Evolutionary conservation across 495 filamentous ascomycete genomes (phyloP), one percentile per base, ranked within the genome.

Genomic region (Daldinia loculata): DNA sequence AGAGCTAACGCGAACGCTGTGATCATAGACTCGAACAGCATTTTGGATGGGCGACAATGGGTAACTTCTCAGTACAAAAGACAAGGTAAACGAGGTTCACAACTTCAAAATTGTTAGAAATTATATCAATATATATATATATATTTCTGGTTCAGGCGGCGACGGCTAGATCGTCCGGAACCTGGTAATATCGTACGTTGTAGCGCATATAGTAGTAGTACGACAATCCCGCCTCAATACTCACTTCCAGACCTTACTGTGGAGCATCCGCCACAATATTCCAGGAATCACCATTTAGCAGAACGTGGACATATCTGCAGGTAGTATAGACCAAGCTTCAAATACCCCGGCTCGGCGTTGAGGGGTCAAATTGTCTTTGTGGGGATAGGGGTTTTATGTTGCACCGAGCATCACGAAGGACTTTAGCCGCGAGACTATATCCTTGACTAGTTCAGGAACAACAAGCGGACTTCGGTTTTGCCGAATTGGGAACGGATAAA

Each of bases 11-110:
- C 70, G 45, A 74, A 68, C 8, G 74, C 48, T 3, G 75, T 41
- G 38, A 77, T 43, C 30, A 73, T 52, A 15, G 74, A 75, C 43
- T 75, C 59, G 52, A 76, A 61, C 45, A 77, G 56, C 78, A 81
- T 80, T 39, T 38, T 77, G 74, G 9, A 19, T 15, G 19, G 50
- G 29, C 29, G 5, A 2, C 0, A 41, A 30, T 26, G 14, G n/a
- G 14, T 4, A 52, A 7, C 38, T 43, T 0, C 1, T 14, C 17
- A 24, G 43, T 27, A 36, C 17, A 48, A 48, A 60, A 27, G 12
- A 24, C 24, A 7, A 34, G 30, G n/a, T 29, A 50, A 48, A 57
- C n/a, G 19, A 9, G 57, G 3, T 29, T 45, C 22, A 56, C 12
- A 50, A 0, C 2, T 43, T 11, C 6, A 24, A 45, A 7, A 19